Conservation (phyloP, 164 flowering plant species). For the Nymphaea thermarum region DNA sequence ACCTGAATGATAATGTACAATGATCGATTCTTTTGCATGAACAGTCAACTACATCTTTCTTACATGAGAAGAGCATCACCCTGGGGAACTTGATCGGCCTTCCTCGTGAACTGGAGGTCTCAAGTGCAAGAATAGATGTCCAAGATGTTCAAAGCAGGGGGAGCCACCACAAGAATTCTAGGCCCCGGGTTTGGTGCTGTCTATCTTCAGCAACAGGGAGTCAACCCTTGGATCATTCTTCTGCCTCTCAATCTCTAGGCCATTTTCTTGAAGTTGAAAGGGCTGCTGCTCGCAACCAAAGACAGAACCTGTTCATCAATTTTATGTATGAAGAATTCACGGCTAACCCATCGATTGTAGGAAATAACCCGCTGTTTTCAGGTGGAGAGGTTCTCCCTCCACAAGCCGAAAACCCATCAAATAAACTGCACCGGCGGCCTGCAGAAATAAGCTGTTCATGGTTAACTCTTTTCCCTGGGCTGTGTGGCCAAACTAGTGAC, state of each 20-base stretch:
- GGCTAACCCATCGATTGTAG: constrained; percentile 9
- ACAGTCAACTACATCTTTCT: constrained; percentile 83
- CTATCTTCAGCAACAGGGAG: constrained; percentile 10
- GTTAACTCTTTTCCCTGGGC: background rate
- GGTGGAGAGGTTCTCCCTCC: background rate
- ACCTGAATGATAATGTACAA: background rate
- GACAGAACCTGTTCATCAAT: constrained; percentile 18
- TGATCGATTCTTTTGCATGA: background rate
- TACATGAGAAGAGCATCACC: constrained; percentile 76
- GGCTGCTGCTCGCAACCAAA: constrained; percentile 28
- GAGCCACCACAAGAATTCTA: constrained; percentile 17
- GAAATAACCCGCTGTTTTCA: constrained; percentile 37
- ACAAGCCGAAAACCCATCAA: background rate
- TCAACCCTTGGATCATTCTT: constrained; percentile 12
- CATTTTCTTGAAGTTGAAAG: constrained; percentile 71
- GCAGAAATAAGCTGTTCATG: background rate
- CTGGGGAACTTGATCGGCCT: constrained; percentile 80
- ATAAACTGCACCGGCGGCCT: background rate
- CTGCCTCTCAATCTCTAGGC: constrained; percentile 32
- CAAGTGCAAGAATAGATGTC: background rate
- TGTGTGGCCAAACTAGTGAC: background rate
- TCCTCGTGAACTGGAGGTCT: constrained; percentile 37
- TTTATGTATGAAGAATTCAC: constrained; percentile 29
- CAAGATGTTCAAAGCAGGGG: background rate
- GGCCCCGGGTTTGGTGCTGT: constrained; percentile 42